A percentile compares a stretch with the other conserved stretches of the same genome.
These are phyloP conservation scores for Didymella arachidicola DNA, from an alignment of 2,329 filamentous ascomycete genomes.

Conservation along the genomic window DNA sequence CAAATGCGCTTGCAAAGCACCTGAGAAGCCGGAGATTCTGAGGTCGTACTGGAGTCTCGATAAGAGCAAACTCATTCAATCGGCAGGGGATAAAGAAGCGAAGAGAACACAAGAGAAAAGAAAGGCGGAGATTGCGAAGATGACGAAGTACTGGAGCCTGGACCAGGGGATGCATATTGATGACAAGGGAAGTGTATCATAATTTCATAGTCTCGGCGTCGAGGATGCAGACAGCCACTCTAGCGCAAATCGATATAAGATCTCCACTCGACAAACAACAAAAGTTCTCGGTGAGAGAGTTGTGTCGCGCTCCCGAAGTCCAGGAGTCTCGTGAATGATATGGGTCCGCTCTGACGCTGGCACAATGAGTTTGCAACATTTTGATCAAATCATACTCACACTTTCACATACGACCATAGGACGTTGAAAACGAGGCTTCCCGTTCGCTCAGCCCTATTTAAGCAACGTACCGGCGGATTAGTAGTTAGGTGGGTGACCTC, in stretches of 20 bases:
- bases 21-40: neutral
- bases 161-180: constrained; percentile 1
- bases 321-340: too few relatives aligned
- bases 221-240: neutral
- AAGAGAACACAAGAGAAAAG: neutral
- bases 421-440: neutral
- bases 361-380: too few relatives aligned
- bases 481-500: neutral
- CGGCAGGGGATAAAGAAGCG: neutral
- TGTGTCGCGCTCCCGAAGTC: too few relatives aligned
- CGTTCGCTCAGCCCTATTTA: neutral
- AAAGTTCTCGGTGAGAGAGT: too few relatives aligned
- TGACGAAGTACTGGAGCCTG: neutral
- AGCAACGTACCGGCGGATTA: neutral
- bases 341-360: too few relatives aligned
- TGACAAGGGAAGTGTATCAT: neutral
- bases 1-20: neutral
- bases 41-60: neutral
- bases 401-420: neutral
- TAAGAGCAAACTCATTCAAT: neutral
- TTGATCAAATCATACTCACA: too few relatives aligned
- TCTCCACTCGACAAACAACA: neutral
- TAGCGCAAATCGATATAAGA: neutral
- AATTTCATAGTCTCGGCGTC: neutral
- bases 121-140: neutral